phyloP scores from a whole-genome alignment of 2,329 filamentous ascomycete genomes.

The Colletotrichum camelliae region DNA sequence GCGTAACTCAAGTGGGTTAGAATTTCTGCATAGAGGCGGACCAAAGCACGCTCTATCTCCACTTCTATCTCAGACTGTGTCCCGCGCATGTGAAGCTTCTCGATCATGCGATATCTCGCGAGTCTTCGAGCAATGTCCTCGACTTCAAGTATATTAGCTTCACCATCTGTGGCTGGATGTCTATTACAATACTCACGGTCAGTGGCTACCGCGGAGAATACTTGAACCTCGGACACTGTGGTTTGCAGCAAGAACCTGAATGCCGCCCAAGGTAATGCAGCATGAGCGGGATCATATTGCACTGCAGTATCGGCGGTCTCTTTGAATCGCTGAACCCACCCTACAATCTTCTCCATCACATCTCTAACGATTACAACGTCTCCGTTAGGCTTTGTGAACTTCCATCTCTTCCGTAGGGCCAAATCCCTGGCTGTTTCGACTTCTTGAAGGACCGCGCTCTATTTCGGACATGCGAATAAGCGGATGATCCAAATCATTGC shows the following conservation, averaged over 20 bases:
- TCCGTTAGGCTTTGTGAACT: not conserved
- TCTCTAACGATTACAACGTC: not conserved
- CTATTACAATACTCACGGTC: too few relatives aligned
- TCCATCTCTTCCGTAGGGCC: not conserved
- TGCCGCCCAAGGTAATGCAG: constrained; percentile 33
- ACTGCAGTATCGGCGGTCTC: constrained; percentile 28
- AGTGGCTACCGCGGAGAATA: not conserved
- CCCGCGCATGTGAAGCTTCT: not conserved
- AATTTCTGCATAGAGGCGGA: not conserved
- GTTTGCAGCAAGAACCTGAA: constrained; percentile 31
- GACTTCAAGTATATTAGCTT: not conserved
- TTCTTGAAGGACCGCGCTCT: not conserved
- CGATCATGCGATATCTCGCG: not conserved
- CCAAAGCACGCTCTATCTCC: not conserved
- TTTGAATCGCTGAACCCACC: constrained; percentile 33
- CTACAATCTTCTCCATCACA: constrained; percentile 13
- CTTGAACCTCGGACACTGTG: not conserved
- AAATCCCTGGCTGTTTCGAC: not conserved
- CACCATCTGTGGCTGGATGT: too few relatives aligned
- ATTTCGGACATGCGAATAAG: too few relatives aligned
- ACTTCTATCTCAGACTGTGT: not conserved
- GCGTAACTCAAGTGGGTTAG: not conserved
- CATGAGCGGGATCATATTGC: constrained; percentile 30
- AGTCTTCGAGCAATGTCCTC: not conserved
- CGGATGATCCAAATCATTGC: too few relatives aligned